A percentile compares a stretch with the other conserved stretches of the same genome.
phyloP scores from a whole-genome alignment of 2,329 filamentous ascomycete species.

The Cryphonectria naterciae region DNA sequence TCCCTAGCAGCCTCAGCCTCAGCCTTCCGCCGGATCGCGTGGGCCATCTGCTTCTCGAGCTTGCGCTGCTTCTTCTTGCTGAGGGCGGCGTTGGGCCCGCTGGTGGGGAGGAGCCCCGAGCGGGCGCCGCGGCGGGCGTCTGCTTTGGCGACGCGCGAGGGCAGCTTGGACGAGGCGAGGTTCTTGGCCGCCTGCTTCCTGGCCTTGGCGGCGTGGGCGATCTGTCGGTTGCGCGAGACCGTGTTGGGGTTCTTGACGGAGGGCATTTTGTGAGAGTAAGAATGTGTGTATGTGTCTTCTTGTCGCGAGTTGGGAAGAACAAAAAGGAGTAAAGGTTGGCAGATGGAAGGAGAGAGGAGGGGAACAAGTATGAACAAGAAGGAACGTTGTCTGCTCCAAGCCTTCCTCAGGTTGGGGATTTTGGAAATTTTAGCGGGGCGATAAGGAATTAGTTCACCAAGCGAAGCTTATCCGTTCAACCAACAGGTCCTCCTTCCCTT shows the following conservation, averaged over 20 bases:
- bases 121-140: constrained; percentile 55
- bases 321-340: not conserved
- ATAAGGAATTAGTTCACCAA: not conserved
- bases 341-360: not conserved
- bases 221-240: constrained; percentile 57
- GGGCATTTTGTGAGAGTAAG: constrained; percentile 47
- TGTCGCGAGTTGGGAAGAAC: not conserved
- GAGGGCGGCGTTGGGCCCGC: constrained; percentile 54
- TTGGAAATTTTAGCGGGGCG: constrained; percentile 11
- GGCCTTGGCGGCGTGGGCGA: constrained; percentile 49
- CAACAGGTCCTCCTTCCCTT: not conserved
- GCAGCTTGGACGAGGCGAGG: constrained; percentile 37
- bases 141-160: constrained; percentile 34
- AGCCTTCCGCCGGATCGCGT: constrained; percentile 57
- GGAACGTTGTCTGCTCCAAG: not conserved
- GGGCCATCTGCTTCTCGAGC: constrained; percentile 56
- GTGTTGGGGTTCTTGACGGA: constrained; percentile 64
- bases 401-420: not conserved
- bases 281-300: not conserved
- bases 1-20: constrained; percentile 44
- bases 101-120: constrained; percentile 57
- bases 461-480: not conserved
- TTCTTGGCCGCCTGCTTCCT: constrained; percentile 50
- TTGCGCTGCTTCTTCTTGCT: constrained; percentile 62
- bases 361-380: not conserved